Percentiles rank a stretch among this genome's conserved stretches.
phyloP scores from a whole-genome alignment of 108 stramenopile genomes.

The Nitzschia inconspicua region DNA sequence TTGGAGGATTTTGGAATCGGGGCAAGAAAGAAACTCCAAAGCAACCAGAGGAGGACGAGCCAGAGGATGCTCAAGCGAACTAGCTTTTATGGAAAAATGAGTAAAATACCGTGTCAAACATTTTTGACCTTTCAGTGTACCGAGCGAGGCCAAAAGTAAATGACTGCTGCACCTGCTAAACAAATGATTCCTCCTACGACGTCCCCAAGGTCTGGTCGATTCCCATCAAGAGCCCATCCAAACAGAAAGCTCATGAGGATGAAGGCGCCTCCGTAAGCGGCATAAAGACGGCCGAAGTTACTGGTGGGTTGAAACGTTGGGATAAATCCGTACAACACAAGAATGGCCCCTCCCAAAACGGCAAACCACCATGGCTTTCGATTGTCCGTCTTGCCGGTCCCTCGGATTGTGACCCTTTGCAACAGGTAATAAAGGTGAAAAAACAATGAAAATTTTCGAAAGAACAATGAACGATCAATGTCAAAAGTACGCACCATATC shows the following conservation, averaged over 20 bases:
- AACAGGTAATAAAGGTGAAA: neutral
- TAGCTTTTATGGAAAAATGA: too few relatives aligned
- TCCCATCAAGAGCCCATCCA: conserved; percentile 76
- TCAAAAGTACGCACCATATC: conserved; percentile 41
- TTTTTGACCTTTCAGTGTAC: too few relatives aligned
- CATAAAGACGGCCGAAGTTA: conserved; percentile 80
- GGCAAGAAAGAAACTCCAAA: too few relatives aligned
- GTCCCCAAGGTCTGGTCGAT: conserved; percentile 68
- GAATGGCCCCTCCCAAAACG: conserved; percentile 51
- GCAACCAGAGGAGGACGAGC: too few relatives aligned
- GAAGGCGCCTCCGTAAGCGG: conserved; percentile 83
- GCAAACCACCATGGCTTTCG: conserved; percentile 76
- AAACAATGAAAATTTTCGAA: neutral
- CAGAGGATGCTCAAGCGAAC: too few relatives aligned
- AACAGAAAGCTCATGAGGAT: conserved; percentile 68
- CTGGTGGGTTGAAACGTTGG: conserved; percentile 73
- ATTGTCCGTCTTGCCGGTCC: neutral
- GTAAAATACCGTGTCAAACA: too few relatives aligned
- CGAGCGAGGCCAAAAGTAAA: conserved; percentile 75
- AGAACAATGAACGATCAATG: neutral
- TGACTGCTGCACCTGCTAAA: conserved; percentile 54
- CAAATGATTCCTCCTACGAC: conserved; percentile 58
- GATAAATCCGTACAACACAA: conserved; percentile 72
- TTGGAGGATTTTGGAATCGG: too few relatives aligned
- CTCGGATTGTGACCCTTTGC: conserved; percentile 27